These are phyloP conservation scores for Potentilla sterilis DNA, from an alignment of 306 rosid genomes.

Conservation along the genomic window DNA sequence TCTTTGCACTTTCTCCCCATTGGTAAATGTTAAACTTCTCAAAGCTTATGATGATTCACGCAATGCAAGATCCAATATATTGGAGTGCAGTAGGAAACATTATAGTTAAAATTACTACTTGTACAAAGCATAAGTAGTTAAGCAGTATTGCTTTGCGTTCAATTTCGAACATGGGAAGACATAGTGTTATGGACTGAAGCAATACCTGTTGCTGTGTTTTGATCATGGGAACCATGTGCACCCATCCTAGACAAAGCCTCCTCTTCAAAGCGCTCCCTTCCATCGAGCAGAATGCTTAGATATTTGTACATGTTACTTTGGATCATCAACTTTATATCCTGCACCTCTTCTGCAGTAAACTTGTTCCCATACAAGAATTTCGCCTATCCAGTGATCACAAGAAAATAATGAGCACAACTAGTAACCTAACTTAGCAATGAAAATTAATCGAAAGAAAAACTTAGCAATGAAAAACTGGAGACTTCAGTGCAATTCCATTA, in stretches of 20 bases:
- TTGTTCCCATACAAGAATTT: constrained; percentile 83
- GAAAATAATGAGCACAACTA: constrained; percentile 16
- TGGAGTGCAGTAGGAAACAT: not conserved
- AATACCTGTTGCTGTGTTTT: constrained; percentile 48
- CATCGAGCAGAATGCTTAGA: constrained; percentile 93
- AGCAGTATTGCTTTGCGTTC: not conserved
- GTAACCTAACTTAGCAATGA: not conserved
- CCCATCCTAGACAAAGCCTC: constrained; percentile 57
- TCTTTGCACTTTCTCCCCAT: not conserved
- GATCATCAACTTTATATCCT: constrained; percentile 87
- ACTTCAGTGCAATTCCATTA: not conserved
- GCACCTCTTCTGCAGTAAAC: constrained; percentile 67
- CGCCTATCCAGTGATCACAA: constrained; percentile 56
- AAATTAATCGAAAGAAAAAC: not conserved
- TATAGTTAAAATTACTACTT: not conserved
- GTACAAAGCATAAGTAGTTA: not conserved
- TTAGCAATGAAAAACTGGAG: not conserved
- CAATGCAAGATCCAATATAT: not conserved
- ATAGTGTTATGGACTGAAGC: constrained; percentile 1
- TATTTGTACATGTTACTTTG: constrained; percentile 95
- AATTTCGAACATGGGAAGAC: not conserved
- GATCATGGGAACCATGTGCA: constrained; percentile 42
- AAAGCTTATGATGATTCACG: not conserved
- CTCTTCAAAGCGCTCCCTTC: constrained; percentile 97
- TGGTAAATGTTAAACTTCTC: not conserved